Percentiles rank a stretch among this genome's conserved stretches.
These are phyloP conservation scores for Dendrobium nobile DNA, from an alignment of 106 monocot species.

Conservation along the genomic window DNA sequence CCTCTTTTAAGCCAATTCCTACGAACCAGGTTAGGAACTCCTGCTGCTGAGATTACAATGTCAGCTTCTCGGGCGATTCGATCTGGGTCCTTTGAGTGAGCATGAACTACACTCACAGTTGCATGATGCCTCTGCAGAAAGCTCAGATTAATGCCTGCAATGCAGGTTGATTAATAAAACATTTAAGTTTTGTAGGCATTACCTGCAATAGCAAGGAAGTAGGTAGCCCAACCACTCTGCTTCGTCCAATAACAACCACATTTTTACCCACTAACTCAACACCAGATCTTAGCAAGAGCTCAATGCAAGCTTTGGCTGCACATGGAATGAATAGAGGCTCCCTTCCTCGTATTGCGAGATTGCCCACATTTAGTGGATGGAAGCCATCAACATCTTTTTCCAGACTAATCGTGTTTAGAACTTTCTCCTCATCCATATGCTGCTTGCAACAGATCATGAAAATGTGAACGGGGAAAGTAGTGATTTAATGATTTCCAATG, in stretches of 20 bases:
- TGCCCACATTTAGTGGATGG: constrained; percentile 91
- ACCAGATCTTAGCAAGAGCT: constrained; percentile 52
- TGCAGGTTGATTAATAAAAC: not conserved
- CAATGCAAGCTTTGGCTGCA: constrained; percentile 86
- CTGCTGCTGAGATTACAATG: constrained; percentile 86
- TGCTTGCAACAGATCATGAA: constrained; percentile 23
- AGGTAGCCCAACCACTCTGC: constrained; percentile 86
- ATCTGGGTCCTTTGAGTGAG: constrained; percentile 71
- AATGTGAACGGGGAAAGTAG: not conserved
- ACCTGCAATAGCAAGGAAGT: constrained; percentile 87
- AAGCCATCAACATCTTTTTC: constrained; percentile 98
- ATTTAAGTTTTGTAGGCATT: constrained; percentile 3
- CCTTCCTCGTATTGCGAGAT: constrained; percentile 75
- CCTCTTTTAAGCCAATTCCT: constrained; percentile 81
- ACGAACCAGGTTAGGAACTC: constrained; percentile 74
- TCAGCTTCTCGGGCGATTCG: constrained; percentile 71
- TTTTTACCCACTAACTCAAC: constrained; percentile 70
- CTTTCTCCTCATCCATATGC: constrained; percentile 84
- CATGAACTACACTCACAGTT: constrained; percentile 84
- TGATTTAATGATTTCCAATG: not conserved
- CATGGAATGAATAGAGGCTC: constrained; percentile 85
- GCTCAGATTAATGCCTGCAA: constrained; percentile 5
- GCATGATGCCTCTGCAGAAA: constrained; percentile 83
- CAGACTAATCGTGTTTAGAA: constrained; percentile 58
- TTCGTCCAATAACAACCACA: constrained; percentile 71